Evolutionary conservation across 2,329 filamentous ascomycete species (phyloP).

Genomic region (Trichoderma gracile): DNA sequence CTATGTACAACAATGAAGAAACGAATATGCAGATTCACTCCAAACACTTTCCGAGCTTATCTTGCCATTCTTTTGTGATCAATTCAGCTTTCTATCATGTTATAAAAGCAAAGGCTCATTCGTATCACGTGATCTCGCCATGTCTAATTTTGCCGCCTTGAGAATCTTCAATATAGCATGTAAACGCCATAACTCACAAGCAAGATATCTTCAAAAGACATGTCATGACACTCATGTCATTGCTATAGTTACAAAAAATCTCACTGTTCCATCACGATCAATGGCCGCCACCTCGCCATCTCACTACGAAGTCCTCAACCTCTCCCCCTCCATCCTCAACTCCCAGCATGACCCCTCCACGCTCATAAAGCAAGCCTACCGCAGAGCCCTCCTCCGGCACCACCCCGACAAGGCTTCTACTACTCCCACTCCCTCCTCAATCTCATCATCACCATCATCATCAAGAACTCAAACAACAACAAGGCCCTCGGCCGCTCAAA

Average conservation of each 20-base stretch:
- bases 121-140: slow-evolving; percentile 6
- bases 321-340: slow-evolving; percentile 52
- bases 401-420: slow-evolving; percentile 61
- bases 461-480: not conserved
- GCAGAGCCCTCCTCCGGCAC: slow-evolving; percentile 62
- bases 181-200: not conserved
- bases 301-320: slow-evolving; percentile 62
- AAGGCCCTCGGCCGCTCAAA: not conserved
- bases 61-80: not conserved
- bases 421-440: slow-evolving; percentile 21
- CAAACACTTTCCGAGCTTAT: not conserved
- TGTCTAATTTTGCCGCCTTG: slow-evolving; percentile 14
- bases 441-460: not conserved
- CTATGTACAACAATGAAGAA: slow-evolving; percentile 34
- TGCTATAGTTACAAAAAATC: no score
- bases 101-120: not conserved
- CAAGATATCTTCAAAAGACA: not conserved
- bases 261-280: slow-evolving; percentile 16
- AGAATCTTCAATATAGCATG: not conserved
- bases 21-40: slow-evolving; percentile 22
- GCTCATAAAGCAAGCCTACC: slow-evolving; percentile 64
- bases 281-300: slow-evolving; percentile 40
- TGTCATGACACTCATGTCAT: not conserved
- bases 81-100: not conserved
- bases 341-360: slow-evolving; percentile 45